Evolutionary conservation across 305 asterid genomes (phyloP), one percentile per base, ranked within the genome.

Genomic region (Ilex paraguariensis): DNA sequence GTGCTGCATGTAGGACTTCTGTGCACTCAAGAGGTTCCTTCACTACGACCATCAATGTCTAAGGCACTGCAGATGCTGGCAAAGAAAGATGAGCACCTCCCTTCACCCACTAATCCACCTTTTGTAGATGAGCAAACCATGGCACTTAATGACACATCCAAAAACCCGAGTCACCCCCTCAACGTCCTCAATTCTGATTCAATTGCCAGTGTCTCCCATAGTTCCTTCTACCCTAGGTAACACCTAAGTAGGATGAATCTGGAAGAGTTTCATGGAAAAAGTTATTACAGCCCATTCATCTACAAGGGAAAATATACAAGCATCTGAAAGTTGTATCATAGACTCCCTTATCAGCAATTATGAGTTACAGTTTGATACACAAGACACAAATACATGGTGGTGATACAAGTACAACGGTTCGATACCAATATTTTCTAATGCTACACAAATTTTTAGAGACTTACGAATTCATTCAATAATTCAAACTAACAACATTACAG

Each of bases 1-100:
- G 81, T 77, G 44, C 74, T 84, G 31, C 95, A 90, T n/a, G 79
- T 87, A 9, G 96, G 87, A 53, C 89, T 90, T 13, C 68, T 85
- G 78, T 87, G 97, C 78, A 82, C 84, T 46, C 97, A 90, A 69
- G 90, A 87, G 60, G 70, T 65, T 60, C 79, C 95, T 13, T 72
- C 81, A 0, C 61, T 85, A 44, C 63, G 88, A 33, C 97, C 97
- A 21, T 61, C 75, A 56, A 87, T 87, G 96, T 85, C 95, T 7
- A 82, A 64, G 73, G 92, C 79, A 16, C 70, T 85, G 17, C 69
- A 72, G 53, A 85, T 87, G 90, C 70, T 87, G 31, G 83, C 78
- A 1, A 77, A 72, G 51, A 83, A 79, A 62, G 91, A 82, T 3
- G 82, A 81, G 58, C 40, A 31, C 39, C 82, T 87, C 17, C 91